Conservation (phyloP, 2,329 filamentous ascomycete species). For the Lasiodiplodia gonubiensis region DNA sequence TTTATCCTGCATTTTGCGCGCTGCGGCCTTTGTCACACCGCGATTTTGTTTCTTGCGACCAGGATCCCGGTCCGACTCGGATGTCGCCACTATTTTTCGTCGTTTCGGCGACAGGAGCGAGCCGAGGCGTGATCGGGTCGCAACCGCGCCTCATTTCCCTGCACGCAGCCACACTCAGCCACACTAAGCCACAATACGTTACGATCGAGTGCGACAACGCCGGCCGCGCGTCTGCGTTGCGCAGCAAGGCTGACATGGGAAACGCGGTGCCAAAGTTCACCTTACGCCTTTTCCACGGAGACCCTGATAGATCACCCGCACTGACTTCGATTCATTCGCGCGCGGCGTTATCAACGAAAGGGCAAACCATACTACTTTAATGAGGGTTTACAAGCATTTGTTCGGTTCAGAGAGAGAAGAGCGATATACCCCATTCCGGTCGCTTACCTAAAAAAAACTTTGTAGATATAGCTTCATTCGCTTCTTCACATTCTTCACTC, state of each 20-base stretch:
- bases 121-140: slow-evolving; percentile 1
- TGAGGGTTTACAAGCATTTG: slow-evolving; percentile 22
- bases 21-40: slow-evolving; percentile 17
- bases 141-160: neutral
- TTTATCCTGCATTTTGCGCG: slow-evolving; percentile 27
- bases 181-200: slow-evolving; percentile 14
- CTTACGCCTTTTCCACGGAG: slow-evolving; percentile 16
- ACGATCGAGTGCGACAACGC: neutral
- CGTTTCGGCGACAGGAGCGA: slow-evolving; percentile 14
- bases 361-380: slow-evolving; percentile 22
- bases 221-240: neutral
- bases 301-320: slow-evolving; percentile 22
- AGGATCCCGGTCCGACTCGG: slow-evolving; percentile 5
- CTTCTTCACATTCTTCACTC: slow-evolving; percentile 11
- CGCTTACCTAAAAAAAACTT: slow-evolving; percentile 20
- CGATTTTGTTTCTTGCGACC: slow-evolving; percentile 8
- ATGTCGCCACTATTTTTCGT: slow-evolving; percentile 10
- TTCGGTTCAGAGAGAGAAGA: slow-evolving; percentile 19
- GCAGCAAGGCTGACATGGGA: slow-evolving; percentile 11
- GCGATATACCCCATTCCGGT: slow-evolving; percentile 26
- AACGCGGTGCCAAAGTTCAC: slow-evolving; percentile 2
- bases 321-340: slow-evolving; percentile 10
- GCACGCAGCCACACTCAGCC: slow-evolving; percentile 15
- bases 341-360: slow-evolving; percentile 1
- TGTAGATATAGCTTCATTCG: slow-evolving; percentile 25